Base-by-base conservation (phyloP, 2,329 filamentous ascomycete species). In the Coniochaeta prunicola region DNA sequence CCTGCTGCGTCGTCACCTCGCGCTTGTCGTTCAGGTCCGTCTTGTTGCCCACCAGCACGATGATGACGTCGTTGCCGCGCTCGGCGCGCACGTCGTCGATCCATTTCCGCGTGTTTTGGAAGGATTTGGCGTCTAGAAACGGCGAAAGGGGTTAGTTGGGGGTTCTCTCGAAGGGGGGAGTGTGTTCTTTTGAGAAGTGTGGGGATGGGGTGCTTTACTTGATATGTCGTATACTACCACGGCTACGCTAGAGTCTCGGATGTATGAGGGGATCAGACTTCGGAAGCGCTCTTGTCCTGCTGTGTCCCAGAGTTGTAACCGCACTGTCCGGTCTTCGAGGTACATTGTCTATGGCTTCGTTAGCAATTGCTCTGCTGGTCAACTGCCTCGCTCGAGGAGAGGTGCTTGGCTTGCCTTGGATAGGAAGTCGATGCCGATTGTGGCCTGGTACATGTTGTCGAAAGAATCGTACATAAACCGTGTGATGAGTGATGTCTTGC, bases 381-480 rank as follows among this genome's bases (percentile, higher is more conserved):
- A 19, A 45, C 6, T 8, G 6, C 15, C 36, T 38, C 36, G 5
- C 19, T 8, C n/a, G n/a, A 7, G n/a, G 19, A n/a, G 40, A 24
- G 45, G 21, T 50, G 36, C 36, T 9, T 24, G 21, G 59, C 66
- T 73, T 80, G 90, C 91, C 88, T 99, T 99, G 70, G 92, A 97
- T 66, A 99, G 85, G 73, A 99, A 99, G 77, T 99, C 94, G 79
- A 99, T 99, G 71, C 94, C 94, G 71, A 99, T 97, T 40, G 94
- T 99, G 59, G 94, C 94, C 77, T 99, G 94, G 79, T 99, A 99
- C 82, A 93, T 97, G 78, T 96, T 97, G 81, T 99, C 94, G 81
- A 99, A 99, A 54, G 94, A 97, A 77, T 99, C 94, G 82, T 99
- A 99, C 94, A 99, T 99, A 82, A 99, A 99, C 64, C 94, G 88